phyloP scores from a whole-genome alignment of 768 basidiomycete species.

The Boletus reticulatus region DNA sequence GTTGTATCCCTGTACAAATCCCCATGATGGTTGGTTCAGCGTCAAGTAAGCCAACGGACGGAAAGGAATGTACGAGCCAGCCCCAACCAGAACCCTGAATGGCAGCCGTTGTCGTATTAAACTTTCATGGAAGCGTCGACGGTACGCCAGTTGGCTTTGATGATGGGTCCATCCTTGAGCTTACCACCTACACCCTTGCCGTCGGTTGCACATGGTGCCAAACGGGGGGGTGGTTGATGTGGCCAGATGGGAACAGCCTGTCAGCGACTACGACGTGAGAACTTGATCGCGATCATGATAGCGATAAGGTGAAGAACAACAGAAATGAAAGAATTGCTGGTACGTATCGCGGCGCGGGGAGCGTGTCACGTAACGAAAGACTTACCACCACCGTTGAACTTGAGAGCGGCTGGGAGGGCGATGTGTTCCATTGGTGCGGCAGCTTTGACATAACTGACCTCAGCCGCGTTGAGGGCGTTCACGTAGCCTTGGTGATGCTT shows the following conservation, averaged over 20 bases:
- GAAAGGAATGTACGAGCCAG: slow-evolving; percentile 72
- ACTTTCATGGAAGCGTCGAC: slow-evolving; percentile 69
- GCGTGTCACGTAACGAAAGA: background rate
- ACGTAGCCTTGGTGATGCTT: slow-evolving; percentile 98
- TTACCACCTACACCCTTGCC: slow-evolving; percentile 59
- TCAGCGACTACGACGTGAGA: background rate
- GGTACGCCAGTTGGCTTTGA: slow-evolving; percentile 61
- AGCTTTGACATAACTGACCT: slow-evolving; percentile 65
- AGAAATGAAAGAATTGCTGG: background rate
- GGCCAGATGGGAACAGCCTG: slow-evolving; percentile 48
- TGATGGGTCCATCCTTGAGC: slow-evolving; percentile 61
- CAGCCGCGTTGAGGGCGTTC: slow-evolving; percentile 88
- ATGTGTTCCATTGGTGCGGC: slow-evolving; percentile 75
- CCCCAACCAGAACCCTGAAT: slow-evolving; percentile 97
- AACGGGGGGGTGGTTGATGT: slow-evolving; percentile 94
- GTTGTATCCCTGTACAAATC: slow-evolving; percentile 59
- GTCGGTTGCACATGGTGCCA: slow-evolving; percentile 59
- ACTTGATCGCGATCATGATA: slow-evolving; percentile 7
- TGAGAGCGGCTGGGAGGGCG: slow-evolving; percentile 85
- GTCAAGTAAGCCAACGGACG: no score
- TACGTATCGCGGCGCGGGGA: no score
- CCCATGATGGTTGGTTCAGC: no score
- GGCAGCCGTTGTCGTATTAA: slow-evolving; percentile 80
- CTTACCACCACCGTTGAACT: slow-evolving; percentile 95
- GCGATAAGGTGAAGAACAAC: slow-evolving; percentile 1